These are phyloP conservation scores for Amauroascus verrucosus DNA, from an alignment of 2,329 filamentous ascomycete species.

Conservation along the genomic window DNA sequence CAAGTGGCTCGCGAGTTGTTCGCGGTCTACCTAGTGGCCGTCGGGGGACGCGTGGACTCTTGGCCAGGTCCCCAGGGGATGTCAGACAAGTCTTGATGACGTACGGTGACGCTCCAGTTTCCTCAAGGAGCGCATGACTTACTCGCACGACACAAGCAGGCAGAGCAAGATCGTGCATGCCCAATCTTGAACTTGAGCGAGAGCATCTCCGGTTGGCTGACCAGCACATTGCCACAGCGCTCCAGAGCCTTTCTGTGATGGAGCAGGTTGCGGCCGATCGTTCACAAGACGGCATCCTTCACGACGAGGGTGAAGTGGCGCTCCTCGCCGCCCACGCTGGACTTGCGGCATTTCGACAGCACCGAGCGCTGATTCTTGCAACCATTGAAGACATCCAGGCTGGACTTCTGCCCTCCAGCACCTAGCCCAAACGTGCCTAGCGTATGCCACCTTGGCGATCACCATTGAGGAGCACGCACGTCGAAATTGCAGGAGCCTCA, in stretches of 20 bases:
- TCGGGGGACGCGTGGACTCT: background rate
- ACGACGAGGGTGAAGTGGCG: background rate
- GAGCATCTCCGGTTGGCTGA: background rate
- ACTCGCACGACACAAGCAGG: background rate
- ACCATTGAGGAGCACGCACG: background rate
- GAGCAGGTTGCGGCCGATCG: background rate
- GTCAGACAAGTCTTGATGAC: background rate
- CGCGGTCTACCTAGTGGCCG: background rate
- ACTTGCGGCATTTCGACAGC: background rate
- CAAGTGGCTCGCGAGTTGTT: background rate
- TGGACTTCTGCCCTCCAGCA: background rate
- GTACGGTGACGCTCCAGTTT: background rate
- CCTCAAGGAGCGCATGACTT: background rate
- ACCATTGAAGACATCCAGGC: background rate
- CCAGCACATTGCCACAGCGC: background rate
- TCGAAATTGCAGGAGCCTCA: background rate
- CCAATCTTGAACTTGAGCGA: background rate
- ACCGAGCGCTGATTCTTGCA: background rate
- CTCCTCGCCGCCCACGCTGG: background rate
- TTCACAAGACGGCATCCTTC: background rate
- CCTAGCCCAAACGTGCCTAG: background rate
- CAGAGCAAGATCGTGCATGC: background rate
- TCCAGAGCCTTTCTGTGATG: background rate
- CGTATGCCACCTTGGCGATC: background rate
- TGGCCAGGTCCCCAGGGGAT: background rate